phyloP scores from a whole-genome alignment of 2,329 filamentous ascomycete genomes.

The Ceratocystis colombiana region DNA sequence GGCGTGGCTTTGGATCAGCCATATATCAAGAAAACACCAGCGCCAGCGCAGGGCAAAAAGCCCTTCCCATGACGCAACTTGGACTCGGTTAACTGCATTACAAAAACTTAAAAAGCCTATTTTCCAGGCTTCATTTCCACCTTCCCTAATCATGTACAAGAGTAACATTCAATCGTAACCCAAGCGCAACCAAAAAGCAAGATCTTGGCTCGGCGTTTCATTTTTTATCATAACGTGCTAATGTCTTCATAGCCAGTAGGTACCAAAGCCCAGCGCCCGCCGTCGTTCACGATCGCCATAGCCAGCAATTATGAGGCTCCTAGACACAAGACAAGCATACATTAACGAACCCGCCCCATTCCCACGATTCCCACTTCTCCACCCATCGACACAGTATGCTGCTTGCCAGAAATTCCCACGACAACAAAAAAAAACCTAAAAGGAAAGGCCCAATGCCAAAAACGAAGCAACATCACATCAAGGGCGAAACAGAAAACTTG shows the following conservation, averaged over 20 bases:
- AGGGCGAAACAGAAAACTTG: neutral
- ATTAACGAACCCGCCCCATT: neutral
- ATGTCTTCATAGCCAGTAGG: too few species aligned
- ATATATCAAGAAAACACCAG: neutral
- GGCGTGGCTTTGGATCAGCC: neutral
- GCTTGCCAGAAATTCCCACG: neutral
- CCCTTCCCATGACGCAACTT: slow-evolving; percentile 7
- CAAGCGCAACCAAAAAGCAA: too few species aligned
- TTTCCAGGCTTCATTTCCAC: neutral
- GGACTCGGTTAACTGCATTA: neutral
- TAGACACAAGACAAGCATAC: neutral
- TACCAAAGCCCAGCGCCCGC: too few species aligned
- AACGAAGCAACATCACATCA: neutral
- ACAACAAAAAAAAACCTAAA: neutral
- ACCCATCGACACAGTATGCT: neutral
- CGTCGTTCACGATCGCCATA: too few species aligned
- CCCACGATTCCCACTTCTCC: neutral
- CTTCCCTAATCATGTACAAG: neutral
- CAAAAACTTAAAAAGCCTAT: neutral
- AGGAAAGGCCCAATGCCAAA: neutral
- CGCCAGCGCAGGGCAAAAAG: neutral
- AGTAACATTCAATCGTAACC: neutral
- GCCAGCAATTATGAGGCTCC: neutral
- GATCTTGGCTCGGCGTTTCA: too few species aligned
- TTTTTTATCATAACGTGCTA: too few species aligned